Percentiles rank a stretch among this genome's conserved stretches.
These are phyloP conservation scores for Metarhizium brunneum DNA, from an alignment of 2,329 filamentous ascomycete species.

Conservation along the genomic window DNA sequence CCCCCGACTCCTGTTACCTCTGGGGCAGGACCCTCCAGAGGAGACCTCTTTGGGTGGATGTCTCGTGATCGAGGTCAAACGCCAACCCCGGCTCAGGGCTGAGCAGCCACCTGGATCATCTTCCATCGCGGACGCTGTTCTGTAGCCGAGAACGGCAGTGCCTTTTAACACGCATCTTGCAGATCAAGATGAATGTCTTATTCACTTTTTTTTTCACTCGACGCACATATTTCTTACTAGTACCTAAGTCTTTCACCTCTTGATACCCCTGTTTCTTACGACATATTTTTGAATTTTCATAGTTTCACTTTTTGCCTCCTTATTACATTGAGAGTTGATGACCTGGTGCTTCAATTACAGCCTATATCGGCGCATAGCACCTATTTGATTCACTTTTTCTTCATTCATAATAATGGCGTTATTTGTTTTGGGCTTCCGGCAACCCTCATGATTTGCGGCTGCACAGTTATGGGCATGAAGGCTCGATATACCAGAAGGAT, in stretches of 20 bases:
- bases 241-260: slow-evolving; percentile 1
- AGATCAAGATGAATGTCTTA: not conserved
- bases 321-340: not conserved
- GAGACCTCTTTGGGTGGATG: slow-evolving; percentile 43
- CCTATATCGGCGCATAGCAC: not conserved
- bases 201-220: not conserved
- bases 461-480: not conserved
- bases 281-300: not conserved
- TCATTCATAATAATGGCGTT: not conserved
- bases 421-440: not conserved
- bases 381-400: not conserved
- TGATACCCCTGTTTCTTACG: slow-evolving; percentile 6
- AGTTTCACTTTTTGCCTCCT: not conserved
- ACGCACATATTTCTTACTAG: not conserved
- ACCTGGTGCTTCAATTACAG: not conserved
- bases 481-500: not conserved
- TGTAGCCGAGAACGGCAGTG: not conserved
- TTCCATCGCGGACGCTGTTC: not conserved
- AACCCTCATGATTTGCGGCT: not conserved
- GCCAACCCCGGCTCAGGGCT: slow-evolving; percentile 13
- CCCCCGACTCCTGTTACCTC: slow-evolving; percentile 21
- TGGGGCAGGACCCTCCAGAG: slow-evolving; percentile 20
- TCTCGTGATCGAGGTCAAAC: slow-evolving; percentile 34
- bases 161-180: not conserved
- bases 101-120: not conserved